phyloP scores from a whole-genome alignment of 176 grass and related monocot genomes.

The Alloteropsis semialata region DNA sequence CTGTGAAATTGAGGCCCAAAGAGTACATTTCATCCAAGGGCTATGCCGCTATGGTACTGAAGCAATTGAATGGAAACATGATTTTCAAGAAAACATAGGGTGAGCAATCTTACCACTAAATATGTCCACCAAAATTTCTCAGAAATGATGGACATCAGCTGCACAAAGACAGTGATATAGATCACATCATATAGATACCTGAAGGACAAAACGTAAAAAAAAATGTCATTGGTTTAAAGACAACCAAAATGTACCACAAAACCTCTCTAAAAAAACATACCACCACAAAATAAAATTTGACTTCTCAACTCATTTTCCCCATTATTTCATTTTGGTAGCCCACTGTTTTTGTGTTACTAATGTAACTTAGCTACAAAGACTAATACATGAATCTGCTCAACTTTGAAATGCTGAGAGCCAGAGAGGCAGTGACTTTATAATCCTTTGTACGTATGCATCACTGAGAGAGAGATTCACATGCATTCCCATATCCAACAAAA shows the following conservation, averaged over 20 bases:
- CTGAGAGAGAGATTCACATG: background rate
- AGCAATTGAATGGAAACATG: slow-evolving; percentile 3
- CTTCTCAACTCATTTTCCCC: background rate
- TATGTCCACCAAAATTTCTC: slow-evolving; percentile 99
- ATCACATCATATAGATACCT: slow-evolving; percentile 96
- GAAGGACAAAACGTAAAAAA: background rate
- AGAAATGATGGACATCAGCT: slow-evolving; percentile 81
- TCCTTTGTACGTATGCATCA: background rate
- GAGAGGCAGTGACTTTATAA: background rate
- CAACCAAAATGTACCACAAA: background rate
- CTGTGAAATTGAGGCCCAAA: background rate
- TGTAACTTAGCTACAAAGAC: background rate
- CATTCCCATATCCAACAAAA: background rate
- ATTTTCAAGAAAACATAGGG: background rate
- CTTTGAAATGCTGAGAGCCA: background rate
- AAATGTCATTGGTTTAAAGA: slow-evolving; percentile 7
- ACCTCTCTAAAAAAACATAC: background rate
- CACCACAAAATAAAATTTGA: background rate
- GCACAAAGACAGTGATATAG: slow-evolving; percentile 90
- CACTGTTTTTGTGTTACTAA: background rate
- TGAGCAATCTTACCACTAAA: slow-evolving; percentile 62
- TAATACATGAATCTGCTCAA: background rate
- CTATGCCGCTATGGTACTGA: background rate
- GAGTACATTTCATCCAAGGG: background rate
- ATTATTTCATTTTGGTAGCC: background rate